Base-by-base conservation (phyloP, 2,329 filamentous ascomycete genomes). In the Ophiostoma tasmaniense region DNA sequence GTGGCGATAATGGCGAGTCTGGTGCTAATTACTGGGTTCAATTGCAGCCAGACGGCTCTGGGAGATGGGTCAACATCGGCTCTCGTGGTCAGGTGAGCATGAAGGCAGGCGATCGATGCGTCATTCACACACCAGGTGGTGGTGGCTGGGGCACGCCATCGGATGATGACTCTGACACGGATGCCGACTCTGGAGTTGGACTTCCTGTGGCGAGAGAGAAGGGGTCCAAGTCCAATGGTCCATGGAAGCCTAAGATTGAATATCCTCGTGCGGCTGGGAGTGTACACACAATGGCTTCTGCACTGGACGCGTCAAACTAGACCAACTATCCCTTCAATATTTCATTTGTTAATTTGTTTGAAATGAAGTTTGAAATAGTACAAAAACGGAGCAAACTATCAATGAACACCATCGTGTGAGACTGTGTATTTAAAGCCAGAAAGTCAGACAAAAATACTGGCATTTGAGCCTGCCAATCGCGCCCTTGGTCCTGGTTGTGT, bases 61-160 rank as follows among this genome's bases (percentile, higher is more conserved):
- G 30, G 52, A 25, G 25, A 6, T 59, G 52, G 52, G 83, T 88
- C 71, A 87, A 85, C 71, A 74, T 88, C 22, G 85, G 85, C 0
- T 85, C 81, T 2, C 88, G 88, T 77, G 87, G 87, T 68, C 86
- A 84, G 1, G 84, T 85, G 2, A 78, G 77, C 20, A 85, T 88
- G 81, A 78, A 82, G 71, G 77, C 81, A 0, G 87, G 87, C 0
- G 86, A 89, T 75, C 78, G 85, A 11, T 86, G 89, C 69, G 84
- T 88, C 55, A 80, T 89, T 5, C 80, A 81, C 70, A 88, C 86
- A 8, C 87, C 87, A 20, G 87, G 87, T 42, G 87, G 87, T 62
- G 87, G 87, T 62, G 87, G 84, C 0, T 89, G 85, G 84, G 86
- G 85, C 64, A 69, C 55, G 52, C 39, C 45, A 1, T 42, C n/a